phyloP scores from a whole-genome alignment of 2,329 filamentous ascomycete species.

The Curvularia hawaiiensis region DNA sequence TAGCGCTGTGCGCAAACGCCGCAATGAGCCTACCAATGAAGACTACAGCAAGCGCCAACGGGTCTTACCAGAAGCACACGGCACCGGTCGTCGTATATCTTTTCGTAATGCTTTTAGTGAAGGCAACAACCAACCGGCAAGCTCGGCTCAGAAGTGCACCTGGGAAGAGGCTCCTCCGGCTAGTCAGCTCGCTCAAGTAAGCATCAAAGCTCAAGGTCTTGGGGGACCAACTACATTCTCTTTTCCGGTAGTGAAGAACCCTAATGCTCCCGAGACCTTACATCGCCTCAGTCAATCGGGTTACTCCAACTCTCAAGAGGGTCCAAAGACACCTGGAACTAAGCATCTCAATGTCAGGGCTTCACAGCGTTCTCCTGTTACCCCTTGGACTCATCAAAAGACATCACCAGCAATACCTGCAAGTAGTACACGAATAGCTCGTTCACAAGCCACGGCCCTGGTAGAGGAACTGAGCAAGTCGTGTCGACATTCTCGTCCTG shows the following conservation, averaged over 20 bases:
- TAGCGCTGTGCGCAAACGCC: slow-evolving; percentile 26
- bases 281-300: slow-evolving; percentile 70
- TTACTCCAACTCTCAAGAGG: slow-evolving; percentile 55
- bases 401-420: slow-evolving; percentile 24
- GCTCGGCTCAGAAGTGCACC: slow-evolving; percentile 4
- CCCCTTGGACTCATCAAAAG: slow-evolving; percentile 44
- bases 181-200: slow-evolving; percentile 48
- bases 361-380: slow-evolving; percentile 30
- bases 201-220: slow-evolving; percentile 44
- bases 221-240: slow-evolving; percentile 57
- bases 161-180: slow-evolving; percentile 18
- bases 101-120: slow-evolving; percentile 16
- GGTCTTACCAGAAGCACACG: slow-evolving; percentile 14
- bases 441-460: slow-evolving; percentile 27
- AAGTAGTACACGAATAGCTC: slow-evolving; percentile 23
- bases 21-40: slow-evolving; percentile 13
- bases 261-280: slow-evolving; percentile 67
- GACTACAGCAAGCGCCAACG: slow-evolving; percentile 23
- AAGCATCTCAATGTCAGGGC: slow-evolving; percentile 25
- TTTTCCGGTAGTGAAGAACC: slow-evolving; percentile 80
- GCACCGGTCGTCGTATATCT: slow-evolving; percentile 14
- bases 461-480: slow-evolving; percentile 21
- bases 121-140: background rate
- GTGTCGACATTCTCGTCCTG: slow-evolving; percentile 24
- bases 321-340: slow-evolving; percentile 33